A percentile compares a stretch with the other conserved stretches of the same genome.
These are phyloP conservation scores for Gelatoporia subvermispora DNA, from an alignment of 768 basidiomycete species.

Conservation along the genomic window DNA sequence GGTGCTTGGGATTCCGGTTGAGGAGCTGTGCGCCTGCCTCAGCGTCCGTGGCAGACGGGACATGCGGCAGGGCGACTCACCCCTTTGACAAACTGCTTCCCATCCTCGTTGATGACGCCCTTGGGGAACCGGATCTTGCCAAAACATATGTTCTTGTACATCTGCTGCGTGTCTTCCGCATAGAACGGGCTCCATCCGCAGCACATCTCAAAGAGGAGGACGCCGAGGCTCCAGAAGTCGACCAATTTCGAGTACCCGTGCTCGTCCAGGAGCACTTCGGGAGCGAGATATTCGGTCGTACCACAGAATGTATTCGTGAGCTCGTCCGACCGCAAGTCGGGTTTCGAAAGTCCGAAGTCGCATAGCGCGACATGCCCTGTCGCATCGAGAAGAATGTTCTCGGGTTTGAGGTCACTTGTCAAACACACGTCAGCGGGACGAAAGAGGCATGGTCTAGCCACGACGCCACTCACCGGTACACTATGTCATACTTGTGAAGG, in stretches of 20 bases:
- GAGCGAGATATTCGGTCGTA: constrained; percentile 97
- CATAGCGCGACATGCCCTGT: constrained; percentile 98
- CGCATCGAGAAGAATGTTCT: constrained; percentile 96
- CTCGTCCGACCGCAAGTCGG: constrained; percentile 87
- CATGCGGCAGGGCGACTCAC: constrained; percentile 46
- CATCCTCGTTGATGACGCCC: constrained; percentile 94
- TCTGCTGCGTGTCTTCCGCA: constrained; percentile 97
- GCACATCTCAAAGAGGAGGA: constrained; percentile 98
- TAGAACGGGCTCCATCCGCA: constrained; percentile 99
- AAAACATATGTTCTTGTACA: constrained; percentile 99
- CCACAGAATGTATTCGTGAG: constrained; percentile 99
- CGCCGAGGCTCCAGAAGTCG: constrained; percentile 97
- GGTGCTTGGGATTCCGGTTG: constrained; percentile 97
- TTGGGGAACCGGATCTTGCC: constrained; percentile 98
- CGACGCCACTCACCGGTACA: constrained; percentile 62
- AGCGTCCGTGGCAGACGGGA: constrained; percentile 5
- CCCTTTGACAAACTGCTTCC: constrained; percentile 98
- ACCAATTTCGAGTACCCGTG: constrained; percentile 98
- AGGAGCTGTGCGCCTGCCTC: constrained; percentile 56
- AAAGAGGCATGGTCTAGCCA: background rate
- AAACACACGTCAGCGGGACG: constrained; percentile 1
- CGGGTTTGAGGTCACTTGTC: constrained; percentile 90
- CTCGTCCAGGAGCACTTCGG: constrained; percentile 97
- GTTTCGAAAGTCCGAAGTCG: constrained; percentile 97
- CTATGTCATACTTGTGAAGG: constrained; percentile 95